Base-by-base conservation (phyloP, 139 green algal species). In the Monoraphidium neglectum region DNA sequence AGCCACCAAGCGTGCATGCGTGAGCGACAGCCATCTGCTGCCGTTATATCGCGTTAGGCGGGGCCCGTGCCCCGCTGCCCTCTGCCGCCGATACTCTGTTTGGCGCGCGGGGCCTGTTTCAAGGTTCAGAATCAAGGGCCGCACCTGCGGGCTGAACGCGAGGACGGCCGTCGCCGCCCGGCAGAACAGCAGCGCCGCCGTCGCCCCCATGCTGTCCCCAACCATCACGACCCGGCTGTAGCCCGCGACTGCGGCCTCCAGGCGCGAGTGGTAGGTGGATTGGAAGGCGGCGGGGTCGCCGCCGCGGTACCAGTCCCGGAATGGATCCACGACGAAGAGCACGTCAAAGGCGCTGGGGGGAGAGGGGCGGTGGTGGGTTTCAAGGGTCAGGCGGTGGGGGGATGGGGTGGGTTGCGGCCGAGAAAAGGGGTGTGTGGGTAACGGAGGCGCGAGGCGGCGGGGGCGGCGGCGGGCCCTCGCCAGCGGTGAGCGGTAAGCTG, bases 181-280 rank as follows among this genome's bases (percentile, higher is more conserved):
- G 10, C 83, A 77, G 82, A 97, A 97, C 46, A 98, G 70, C 68
- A 99, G 86, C 26, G 89, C 80, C 0, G 83, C 95, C 1, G 88
- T 92, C 23, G 92, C 95, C 2, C 95, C 95, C 95, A 99, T 99
- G 46, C 79, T 92, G 86, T 99, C 95, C 0, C 95, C 95, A 32
- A 98, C 78, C 77, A 97, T 87, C 46, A 99, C 33, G 37, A 97
- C 88, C 2, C 82, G 74, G 33, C 73, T 49, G 81, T 98, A 98
- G 1, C 56, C 69, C 26, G 40, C 54, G 13, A 79, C 81, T 28
- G 84, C 82, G n/a, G 59, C 35, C 43, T 24, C 13, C 76, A 95
- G 70, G 0, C 76, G 71, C 2, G 61, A 46, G 13, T 43, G 46
- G 61, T 88, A 93, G 5, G 38, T 70, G 33, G 43, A 10, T 26